Base-by-base conservation (phyloP, 148 eudicot genomes). In the Vaccinium macrocarpon region DNA sequence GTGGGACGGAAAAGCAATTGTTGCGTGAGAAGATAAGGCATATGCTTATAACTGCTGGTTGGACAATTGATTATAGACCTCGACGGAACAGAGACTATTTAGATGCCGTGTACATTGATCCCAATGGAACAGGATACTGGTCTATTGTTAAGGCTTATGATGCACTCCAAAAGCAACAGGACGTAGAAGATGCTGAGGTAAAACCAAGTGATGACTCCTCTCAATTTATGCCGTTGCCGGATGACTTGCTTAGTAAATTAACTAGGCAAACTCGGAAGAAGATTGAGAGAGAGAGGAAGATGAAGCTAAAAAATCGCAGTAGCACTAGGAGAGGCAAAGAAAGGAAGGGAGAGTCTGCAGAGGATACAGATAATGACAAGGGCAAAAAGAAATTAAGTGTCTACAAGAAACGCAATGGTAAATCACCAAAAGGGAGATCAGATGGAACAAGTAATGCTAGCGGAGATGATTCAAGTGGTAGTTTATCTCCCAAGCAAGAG, bases 11-110 rank as follows among this genome's bases (percentile, higher is more conserved):
- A 86, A 97, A 97, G 91, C 99, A 95, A 87, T 85, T 88, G 75
- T 83, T 97, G 83, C 94, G 99, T 61, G 99, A 97, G 87, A 90
- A 91, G 85, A 94, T 97, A 71, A 90, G 93, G 89, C 90, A 80
- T 64, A 91, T 95, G 95, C 95, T 97, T 81, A 80, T 94, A 19
- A 83, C 66, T 87, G 95, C 96, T 32, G 99, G 99, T 48, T 97
- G 99, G 99, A 92, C 91, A n/a, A 97, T 97, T 86, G 99, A 97
- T 90, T 95, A 95, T 84, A 95, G 99, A 87, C 99, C 99, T 80
- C 89, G 99, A 88, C 91, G 95, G 83, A 93, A 95, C 81, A 93
- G 98, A 87, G 99, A 97, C 83, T 97, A 97, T 84, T 89, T 86
- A 66, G 99, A 97, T 90, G 95, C 99, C 64, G 99, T 97, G 87